Evolutionary conservation across 352 stramenopile genomes (phyloP).

Genomic region (Pilasporangium apinafurcum): DNA sequence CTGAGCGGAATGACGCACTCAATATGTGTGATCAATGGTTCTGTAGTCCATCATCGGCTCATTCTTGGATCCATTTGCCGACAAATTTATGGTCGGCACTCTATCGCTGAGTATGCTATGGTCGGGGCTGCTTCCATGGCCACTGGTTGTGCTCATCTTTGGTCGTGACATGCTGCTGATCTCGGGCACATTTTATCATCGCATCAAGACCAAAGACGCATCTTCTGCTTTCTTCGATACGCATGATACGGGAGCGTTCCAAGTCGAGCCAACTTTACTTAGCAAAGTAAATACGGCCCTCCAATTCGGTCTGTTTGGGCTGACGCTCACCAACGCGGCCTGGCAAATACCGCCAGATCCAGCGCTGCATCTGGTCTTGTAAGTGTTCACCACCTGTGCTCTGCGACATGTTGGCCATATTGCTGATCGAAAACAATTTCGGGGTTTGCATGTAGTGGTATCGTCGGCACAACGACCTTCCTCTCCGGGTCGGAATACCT

Average conservation of each 20-base stretch:
- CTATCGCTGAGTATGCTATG: slow-evolving; percentile 73
- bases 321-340: slow-evolving; percentile 65
- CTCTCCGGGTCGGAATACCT: slow-evolving; percentile 73
- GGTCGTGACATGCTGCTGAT: slow-evolving; percentile 68
- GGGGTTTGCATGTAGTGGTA: slow-evolving; percentile 19
- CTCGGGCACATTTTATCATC: slow-evolving; percentile 72
- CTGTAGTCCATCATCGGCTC: slow-evolving; percentile 67
- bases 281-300: slow-evolving; percentile 82
- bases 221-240: slow-evolving; percentile 77
- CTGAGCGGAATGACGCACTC: background rate
- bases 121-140: slow-evolving; percentile 54
- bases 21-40: background rate
- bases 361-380: slow-evolving; percentile 63
- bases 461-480: slow-evolving; percentile 69
- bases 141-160: slow-evolving; percentile 61
- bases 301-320: slow-evolving; percentile 67
- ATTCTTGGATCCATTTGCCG: slow-evolving; percentile 76
- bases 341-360: slow-evolving; percentile 57
- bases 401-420: background rate
- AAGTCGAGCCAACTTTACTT: slow-evolving; percentile 61
- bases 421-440: background rate
- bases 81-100: slow-evolving; percentile 75
- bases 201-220: slow-evolving; percentile 62
- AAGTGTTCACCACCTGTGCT: slow-evolving; percentile 8
- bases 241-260: slow-evolving; percentile 57